Conservation (phyloP, 768 basidiomycete genomes). For the Hericium erinaceus region DNA sequence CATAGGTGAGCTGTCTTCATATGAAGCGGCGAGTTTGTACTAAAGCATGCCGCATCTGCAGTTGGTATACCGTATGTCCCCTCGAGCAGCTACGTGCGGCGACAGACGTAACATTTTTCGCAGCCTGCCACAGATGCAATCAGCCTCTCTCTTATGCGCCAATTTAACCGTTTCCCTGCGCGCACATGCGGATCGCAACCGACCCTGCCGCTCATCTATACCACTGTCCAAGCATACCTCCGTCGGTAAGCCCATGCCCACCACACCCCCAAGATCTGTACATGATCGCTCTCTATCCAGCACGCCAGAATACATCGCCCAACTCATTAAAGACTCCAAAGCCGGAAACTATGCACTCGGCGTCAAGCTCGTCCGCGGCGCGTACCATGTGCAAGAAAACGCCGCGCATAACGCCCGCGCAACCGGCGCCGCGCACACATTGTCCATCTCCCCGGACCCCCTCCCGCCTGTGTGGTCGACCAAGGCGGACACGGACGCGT, state of each 20-base stretch:
- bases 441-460: conserved; percentile 48
- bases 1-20: conserved; percentile 38
- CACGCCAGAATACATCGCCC: conserved; percentile 57
- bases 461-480: conserved; percentile 58
- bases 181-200: conserved; percentile 4
- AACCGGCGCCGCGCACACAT: conserved; percentile 6
- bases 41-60: background rate
- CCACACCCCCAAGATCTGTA: background rate
- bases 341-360: conserved; percentile 66
- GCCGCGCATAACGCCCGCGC: conserved; percentile 31
- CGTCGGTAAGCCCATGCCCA: conserved; percentile 37
- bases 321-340: conserved; percentile 57
- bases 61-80: conserved; percentile 31
- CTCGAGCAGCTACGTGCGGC: background rate
- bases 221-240: conserved; percentile 86
- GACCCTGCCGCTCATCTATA: conserved; percentile 57
- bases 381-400: conserved; percentile 77
- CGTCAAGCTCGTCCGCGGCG: conserved; percentile 88
- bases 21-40: background rate
- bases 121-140: conserved; percentile 80
- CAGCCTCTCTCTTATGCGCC: conserved; percentile 61
- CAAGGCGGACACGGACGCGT: conserved; percentile 66
- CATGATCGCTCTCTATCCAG: conserved; percentile 25
- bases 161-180: conserved; percentile 50
- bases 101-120: background rate